Evolutionary conservation across 805 yeast genomes (phyloP).

Genomic region (Myxozyma kluyveri): DNA sequence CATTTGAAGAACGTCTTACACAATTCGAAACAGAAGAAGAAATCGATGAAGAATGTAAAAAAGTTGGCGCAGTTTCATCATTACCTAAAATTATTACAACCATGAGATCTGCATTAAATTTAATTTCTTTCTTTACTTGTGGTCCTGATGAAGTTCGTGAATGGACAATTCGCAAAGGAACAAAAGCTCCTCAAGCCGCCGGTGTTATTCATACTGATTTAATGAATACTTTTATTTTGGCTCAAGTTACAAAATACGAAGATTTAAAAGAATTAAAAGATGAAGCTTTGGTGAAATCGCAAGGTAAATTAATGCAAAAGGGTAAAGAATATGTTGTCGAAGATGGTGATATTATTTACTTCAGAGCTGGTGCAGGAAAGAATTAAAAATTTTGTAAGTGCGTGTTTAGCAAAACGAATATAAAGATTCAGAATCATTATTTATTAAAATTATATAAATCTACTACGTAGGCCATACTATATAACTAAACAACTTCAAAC

Average conservation of each 20-base stretch:
- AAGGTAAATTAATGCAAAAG: conserved; percentile 84
- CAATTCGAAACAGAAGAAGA: conserved; percentile 82
- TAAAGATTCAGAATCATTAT: no score
- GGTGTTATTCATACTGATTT: conserved; percentile 96
- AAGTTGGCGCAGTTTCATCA: conserved; percentile 69
- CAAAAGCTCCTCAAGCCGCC: conserved; percentile 97
- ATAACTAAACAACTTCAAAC: not conserved
- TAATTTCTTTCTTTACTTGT: conserved; percentile 92
- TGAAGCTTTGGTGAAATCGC: conserved; percentile 76
- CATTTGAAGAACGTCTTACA: conserved; percentile 87
- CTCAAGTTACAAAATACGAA: conserved; percentile 82
- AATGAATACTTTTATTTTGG: conserved; percentile 91
- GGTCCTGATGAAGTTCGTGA: conserved; percentile 97
- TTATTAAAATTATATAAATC: not conserved
- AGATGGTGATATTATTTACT: conserved; percentile 88
- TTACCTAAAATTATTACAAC: conserved; percentile 80
- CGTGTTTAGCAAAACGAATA: not conserved
- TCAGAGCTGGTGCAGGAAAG: conserved; percentile 91
- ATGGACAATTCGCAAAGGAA: conserved; percentile 92
- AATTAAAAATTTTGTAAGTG: conserved; percentile 40
- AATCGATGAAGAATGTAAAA: conserved; percentile 72
- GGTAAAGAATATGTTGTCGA: conserved; percentile 95
- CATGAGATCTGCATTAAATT: conserved; percentile 82
- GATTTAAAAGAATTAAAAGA: conserved; percentile 76
- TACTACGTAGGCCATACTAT: not conserved